A percentile compares a stretch with the other conserved stretches of the same genome.
phyloP scores from a whole-genome alignment of 2,329 filamentous ascomycete species.

The Penicillium olsonii region DNA sequence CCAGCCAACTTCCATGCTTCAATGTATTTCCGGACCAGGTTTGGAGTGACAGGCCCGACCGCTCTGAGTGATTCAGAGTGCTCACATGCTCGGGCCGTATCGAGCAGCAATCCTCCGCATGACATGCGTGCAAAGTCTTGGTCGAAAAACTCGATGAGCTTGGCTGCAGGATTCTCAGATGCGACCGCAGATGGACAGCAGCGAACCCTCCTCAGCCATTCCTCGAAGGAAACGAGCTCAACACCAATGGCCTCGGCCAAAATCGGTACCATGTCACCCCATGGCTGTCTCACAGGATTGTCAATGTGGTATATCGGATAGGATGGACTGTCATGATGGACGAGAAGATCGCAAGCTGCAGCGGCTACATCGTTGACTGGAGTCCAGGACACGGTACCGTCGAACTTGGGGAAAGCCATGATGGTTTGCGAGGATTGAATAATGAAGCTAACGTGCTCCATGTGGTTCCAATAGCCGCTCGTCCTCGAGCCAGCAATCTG shows the following conservation, averaged over 20 bases:
- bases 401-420: background rate
- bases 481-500: background rate
- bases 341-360: background rate
- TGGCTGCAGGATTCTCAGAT: background rate
- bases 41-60: background rate
- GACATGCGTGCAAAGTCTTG: background rate
- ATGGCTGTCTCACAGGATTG: constrained; percentile 1
- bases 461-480: constrained; percentile 1
- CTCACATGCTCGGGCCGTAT: background rate
- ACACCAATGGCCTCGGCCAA: background rate
- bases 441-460: background rate
- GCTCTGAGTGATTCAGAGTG: background rate
- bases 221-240: background rate
- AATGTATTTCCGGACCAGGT: background rate
- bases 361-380: background rate
- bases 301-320: constrained; percentile 1
- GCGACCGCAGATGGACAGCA: background rate
- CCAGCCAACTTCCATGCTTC: background rate
- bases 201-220: background rate
- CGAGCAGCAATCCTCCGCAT: background rate
- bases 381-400: background rate
- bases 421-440: background rate
- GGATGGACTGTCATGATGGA: background rate
- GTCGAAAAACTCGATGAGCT: background rate
- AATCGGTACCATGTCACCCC: background rate